A percentile compares a stretch with the other conserved stretches of the same genome.
Evolutionary conservation across 106 monocot genomes (phyloP).

Genomic region (Dendrobium officinale): DNA sequence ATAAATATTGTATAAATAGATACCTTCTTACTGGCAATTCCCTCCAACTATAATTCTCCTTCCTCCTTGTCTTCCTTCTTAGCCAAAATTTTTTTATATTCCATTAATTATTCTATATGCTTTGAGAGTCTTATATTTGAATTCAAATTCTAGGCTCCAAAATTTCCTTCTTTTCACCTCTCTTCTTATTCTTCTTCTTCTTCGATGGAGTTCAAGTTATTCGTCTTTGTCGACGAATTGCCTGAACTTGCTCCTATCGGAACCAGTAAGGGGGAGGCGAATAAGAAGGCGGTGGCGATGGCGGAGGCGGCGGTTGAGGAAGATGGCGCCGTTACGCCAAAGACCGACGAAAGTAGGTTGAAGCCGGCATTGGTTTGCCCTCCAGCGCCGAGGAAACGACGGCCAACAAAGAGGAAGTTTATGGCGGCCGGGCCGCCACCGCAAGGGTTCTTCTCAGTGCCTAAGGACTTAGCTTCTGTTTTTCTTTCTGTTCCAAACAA

Average conservation of each 20-base stretch:
- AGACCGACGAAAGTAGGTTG: neutral
- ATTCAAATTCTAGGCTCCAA: conserved; percentile 3
- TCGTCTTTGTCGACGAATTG: neutral
- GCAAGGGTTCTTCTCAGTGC: neutral
- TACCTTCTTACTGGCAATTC: neutral
- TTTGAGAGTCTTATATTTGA: neutral
- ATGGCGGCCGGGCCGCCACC: neutral
- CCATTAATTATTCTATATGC: neutral
- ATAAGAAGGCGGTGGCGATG: neutral
- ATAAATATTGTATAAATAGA: conserved; percentile 1
- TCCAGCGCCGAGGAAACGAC: conserved; percentile 1
- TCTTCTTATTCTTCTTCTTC: too few species aligned
- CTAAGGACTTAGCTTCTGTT: neutral
- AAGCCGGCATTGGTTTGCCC: neutral
- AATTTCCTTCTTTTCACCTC: neutral
- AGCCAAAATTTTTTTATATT: neutral
- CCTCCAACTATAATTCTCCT: neutral
- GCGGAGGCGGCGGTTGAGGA: neutral
- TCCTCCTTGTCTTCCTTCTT: neutral
- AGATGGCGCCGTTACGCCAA: neutral
- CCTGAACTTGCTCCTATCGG: neutral
- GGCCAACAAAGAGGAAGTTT: neutral
- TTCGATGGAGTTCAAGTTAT: neutral
- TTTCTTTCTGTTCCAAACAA: neutral
- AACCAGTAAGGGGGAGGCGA: neutral